A percentile compares a stretch with the other conserved stretches of the same genome.
phyloP scores from a whole-genome alignment of 345 rosid genomes.

The Cardamine chenopodiifolia region DNA sequence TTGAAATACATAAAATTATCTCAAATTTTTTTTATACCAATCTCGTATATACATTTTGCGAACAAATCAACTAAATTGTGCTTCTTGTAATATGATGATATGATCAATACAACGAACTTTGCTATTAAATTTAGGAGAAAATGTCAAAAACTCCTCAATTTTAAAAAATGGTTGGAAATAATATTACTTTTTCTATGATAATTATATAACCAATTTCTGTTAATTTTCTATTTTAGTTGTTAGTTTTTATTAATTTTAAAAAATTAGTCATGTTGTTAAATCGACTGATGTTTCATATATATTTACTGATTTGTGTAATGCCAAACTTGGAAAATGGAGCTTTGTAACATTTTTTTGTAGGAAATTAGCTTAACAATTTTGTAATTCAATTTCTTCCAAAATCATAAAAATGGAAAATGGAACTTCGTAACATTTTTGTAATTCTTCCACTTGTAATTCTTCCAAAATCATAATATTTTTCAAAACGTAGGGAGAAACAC shows the following conservation, averaged over 20 bases:
- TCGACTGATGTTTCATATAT: not conserved
- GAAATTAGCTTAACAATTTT: not conserved
- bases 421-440: not conserved
- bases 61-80: too few species aligned
- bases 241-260: not conserved
- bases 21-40: too few species aligned
- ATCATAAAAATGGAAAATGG: not conserved
- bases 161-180: not conserved
- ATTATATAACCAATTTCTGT: too few species aligned
- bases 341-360: not conserved
- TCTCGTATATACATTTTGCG: too few species aligned
- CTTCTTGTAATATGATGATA: too few species aligned
- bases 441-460: not conserved
- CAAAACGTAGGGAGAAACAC: not conserved
- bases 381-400: not conserved
- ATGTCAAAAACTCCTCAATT: too few species aligned
- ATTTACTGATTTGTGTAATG: not conserved
- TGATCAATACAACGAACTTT: too few species aligned
- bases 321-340: not conserved
- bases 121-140: too few species aligned
- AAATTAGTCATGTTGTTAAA: not conserved
- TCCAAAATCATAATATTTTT: not conserved
- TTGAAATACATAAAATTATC: too few species aligned
- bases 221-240: too few species aligned
- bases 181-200: not conserved